A percentile compares a stretch with the other conserved stretches of the same genome.
Conservation (phyloP, 106 monocot genomes). For the Agapanthus africanus region DNA sequence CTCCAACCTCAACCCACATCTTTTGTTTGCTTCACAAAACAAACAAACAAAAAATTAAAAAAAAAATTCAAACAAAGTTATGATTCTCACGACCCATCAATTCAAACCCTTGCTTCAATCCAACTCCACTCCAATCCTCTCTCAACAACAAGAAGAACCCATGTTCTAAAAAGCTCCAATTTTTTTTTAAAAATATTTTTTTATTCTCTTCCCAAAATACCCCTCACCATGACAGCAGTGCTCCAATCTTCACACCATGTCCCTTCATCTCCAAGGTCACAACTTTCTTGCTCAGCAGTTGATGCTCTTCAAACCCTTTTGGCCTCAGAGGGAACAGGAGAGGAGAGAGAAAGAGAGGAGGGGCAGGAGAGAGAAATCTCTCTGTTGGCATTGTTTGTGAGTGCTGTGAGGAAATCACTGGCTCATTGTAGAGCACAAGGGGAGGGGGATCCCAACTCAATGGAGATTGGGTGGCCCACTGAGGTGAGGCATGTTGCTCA, state of each 20-base stretch:
- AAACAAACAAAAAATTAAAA: not conserved
- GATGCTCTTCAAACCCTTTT: constrained; percentile 35
- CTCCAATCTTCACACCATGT: constrained; percentile 32
- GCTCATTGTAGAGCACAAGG: constrained; percentile 42
- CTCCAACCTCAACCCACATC: not conserved
- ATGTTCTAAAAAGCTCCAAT: not conserved
- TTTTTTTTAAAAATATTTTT: not conserved
- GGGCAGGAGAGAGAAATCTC: constrained; percentile 21
- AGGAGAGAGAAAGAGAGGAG: constrained; percentile 15
- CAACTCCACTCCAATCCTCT: constrained; percentile 38
- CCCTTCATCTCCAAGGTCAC: constrained; percentile 35
- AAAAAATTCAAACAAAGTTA: constrained; percentile 8
- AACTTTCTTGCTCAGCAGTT: constrained; percentile 30
- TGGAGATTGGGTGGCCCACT: constrained; percentile 91
- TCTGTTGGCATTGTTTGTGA: constrained; percentile 35
- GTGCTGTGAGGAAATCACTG: constrained; percentile 39
- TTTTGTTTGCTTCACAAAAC: not conserved
- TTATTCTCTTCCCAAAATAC: constrained; percentile 18
- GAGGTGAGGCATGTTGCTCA: constrained; percentile 80
- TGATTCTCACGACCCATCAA: constrained; percentile 40
- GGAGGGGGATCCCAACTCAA: constrained; percentile 13
- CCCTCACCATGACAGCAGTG: constrained; percentile 40
- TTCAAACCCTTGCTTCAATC: constrained; percentile 50
- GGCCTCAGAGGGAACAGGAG: constrained; percentile 12
- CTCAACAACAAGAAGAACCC: constrained; percentile 1